Conservation (phyloP, 129 eudicot species). For the Smallanthus sonchifolius region DNA sequence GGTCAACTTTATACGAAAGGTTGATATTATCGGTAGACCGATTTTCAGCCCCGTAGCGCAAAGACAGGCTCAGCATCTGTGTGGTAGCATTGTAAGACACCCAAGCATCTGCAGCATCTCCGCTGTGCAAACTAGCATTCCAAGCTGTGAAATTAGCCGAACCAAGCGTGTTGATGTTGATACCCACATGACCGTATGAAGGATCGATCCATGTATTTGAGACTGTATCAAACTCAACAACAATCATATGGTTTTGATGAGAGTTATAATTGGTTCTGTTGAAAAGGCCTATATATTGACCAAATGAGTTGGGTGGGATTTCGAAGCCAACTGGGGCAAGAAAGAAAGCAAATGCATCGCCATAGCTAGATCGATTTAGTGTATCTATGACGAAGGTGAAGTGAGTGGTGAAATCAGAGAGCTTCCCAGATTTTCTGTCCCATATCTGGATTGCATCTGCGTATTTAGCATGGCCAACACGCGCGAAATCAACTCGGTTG, state of each 20-base stretch:
- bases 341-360: conserved; percentile 20
- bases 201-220: background rate
- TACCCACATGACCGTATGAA: conserved; percentile 8
- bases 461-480: conserved; percentile 17
- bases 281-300: background rate
- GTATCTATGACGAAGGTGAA: conserved; percentile 23
- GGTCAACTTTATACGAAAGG: conserved; percentile 26
- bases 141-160: conserved; percentile 1
- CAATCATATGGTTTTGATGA: background rate
- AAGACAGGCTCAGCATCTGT: background rate
- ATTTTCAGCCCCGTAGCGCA: conserved; percentile 5
- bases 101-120: conserved; percentile 16
- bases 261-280: background rate
- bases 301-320: conserved; percentile 15
- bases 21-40: background rate
- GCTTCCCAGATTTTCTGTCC: conserved; percentile 6
- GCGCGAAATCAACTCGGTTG: background rate
- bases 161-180: conserved; percentile 6
- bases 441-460: background rate
- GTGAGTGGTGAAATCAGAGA: conserved; percentile 19
- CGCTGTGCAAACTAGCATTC: conserved; percentile 20
- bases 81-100: conserved; percentile 19
- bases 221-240: conserved; percentile 12
- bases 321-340: conserved; percentile 24
- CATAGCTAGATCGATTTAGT: background rate